Evolutionary conservation across 108 stramenopile genomes (phyloP).

Genomic region (Discostella stelligeroides): DNA sequence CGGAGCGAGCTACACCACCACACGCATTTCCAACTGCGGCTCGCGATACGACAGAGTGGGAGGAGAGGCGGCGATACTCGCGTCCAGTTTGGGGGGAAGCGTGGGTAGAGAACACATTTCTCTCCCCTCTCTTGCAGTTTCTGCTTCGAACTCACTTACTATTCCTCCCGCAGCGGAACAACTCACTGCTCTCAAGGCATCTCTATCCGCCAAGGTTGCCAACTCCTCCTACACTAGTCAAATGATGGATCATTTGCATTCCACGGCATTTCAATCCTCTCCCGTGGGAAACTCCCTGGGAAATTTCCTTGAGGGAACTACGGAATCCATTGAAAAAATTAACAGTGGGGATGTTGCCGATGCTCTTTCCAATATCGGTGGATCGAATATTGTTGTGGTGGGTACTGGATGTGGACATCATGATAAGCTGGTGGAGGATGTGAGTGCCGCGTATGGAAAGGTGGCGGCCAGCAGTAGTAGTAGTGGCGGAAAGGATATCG

Average conservation of each 20-base stretch:
- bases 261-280: conserved; percentile 85
- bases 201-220: conserved; percentile 12
- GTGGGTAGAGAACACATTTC: conserved; percentile 36
- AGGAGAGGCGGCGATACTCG: conserved; percentile 39
- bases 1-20: conserved; percentile 32
- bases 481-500: too few relatives aligned
- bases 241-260: conserved; percentile 95
- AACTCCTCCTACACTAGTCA: conserved; percentile 61
- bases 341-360: conserved; percentile 72
- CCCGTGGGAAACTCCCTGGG: conserved; percentile 86
- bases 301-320: conserved; percentile 92
- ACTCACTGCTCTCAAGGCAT: conserved; percentile 16
- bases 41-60: conserved; percentile 38
- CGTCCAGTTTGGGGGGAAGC: conserved; percentile 18
- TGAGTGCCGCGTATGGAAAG: conserved; percentile 80
- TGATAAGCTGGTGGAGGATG: conserved; percentile 83
- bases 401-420: conserved; percentile 96
- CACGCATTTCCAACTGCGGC: conserved; percentile 29
- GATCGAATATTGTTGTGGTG: conserved; percentile 84
- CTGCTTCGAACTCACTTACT: too few relatives aligned
- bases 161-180: background rate
- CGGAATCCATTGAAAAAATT: conserved; percentile 87
- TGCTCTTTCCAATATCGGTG: conserved; percentile 4
- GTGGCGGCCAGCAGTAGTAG: too few relatives aligned
- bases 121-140: conserved; percentile 12